Evolutionary conservation across 805 yeast species (phyloP).

Genomic region (Starmerella bombicola): DNA sequence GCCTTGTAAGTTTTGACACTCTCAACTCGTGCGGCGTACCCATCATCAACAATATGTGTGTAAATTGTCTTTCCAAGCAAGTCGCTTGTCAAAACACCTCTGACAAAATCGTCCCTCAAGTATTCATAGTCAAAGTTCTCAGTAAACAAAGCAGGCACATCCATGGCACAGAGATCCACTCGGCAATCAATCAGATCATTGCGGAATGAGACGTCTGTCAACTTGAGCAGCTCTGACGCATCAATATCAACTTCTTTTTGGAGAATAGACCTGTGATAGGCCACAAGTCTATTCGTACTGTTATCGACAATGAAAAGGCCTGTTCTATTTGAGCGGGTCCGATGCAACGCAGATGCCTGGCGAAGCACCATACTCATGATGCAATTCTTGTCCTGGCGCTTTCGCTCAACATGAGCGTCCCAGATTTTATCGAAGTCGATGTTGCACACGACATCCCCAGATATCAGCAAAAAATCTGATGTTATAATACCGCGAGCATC

Average conservation of each 20-base stretch:
- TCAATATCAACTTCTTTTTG: constrained; percentile 27
- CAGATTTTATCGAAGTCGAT: constrained; percentile 64
- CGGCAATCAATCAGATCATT: constrained; percentile 94
- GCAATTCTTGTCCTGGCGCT: constrained; percentile 70
- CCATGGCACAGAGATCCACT: constrained; percentile 88
- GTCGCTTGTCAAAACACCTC: constrained; percentile 83
- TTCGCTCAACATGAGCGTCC: constrained; percentile 60
- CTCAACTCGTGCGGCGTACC: constrained; percentile 91
- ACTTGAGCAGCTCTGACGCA: constrained; percentile 51
- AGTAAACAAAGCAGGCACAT: constrained; percentile 88
- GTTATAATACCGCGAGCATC: constrained; percentile 82
- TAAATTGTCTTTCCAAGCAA: constrained; percentile 81
- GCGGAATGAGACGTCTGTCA: constrained; percentile 60
- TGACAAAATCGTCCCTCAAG: constrained; percentile 74
- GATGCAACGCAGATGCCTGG: constrained; percentile 70
- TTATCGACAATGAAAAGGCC: constrained; percentile 76
- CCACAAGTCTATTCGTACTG: constrained; percentile 60
- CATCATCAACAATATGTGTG: constrained; percentile 66
- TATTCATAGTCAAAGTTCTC: constrained; percentile 92
- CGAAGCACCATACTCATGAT: constrained; percentile 89
- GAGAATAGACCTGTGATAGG: constrained; percentile 56
- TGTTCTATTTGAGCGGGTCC: constrained; percentile 60
- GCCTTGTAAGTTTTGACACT: constrained; percentile 90
- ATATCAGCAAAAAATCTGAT: constrained; percentile 77
- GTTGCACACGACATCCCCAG: constrained; percentile 94